Evolutionary conservation across 2,329 filamentous ascomycete genomes (phyloP).

Genomic region (Phialocephala sp.): DNA sequence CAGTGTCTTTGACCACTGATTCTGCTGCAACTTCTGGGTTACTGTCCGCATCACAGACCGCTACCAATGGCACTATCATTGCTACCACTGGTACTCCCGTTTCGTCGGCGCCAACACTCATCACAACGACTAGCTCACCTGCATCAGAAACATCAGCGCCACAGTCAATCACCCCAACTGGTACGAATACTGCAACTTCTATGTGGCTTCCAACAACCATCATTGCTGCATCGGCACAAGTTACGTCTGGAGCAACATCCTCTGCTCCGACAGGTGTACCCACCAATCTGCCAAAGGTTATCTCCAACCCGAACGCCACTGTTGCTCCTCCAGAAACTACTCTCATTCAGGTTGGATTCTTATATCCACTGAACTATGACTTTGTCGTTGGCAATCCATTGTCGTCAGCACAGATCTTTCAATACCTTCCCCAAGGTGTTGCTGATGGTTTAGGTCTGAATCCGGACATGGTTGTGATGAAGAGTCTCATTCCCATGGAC

Average conservation of each 20-base stretch:
- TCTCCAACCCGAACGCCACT: constrained; percentile 36
- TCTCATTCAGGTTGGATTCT: constrained; percentile 85
- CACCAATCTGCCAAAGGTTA: constrained; percentile 38
- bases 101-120: constrained; percentile 7
- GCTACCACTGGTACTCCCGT: constrained; percentile 12
- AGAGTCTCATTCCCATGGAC: constrained; percentile 77
- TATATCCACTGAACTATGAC: constrained; percentile 78
- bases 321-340: constrained; percentile 61
- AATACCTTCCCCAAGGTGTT: constrained; percentile 71
- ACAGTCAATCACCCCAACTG: constrained; percentile 34
- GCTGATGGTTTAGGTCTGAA: constrained; percentile 56
- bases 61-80: constrained; percentile 21
- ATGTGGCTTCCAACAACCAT: constrained; percentile 39
- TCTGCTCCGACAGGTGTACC: constrained; percentile 37
- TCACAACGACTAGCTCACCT: constrained; percentile 16
- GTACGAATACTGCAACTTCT: constrained; percentile 35
- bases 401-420: constrained; percentile 85
- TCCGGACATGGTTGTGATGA: constrained; percentile 64
- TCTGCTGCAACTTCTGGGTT: too few relatives aligned
- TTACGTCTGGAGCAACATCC: constrained; percentile 25
- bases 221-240: constrained; percentile 33
- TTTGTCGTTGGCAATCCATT: constrained; percentile 76
- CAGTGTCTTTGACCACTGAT: constrained; percentile 9
- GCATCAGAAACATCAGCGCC: constrained; percentile 20
- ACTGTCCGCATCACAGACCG: constrained; percentile 8